Conservation (phyloP, 164 flowering plant species). For the Vitis rotundifolia region DNA sequence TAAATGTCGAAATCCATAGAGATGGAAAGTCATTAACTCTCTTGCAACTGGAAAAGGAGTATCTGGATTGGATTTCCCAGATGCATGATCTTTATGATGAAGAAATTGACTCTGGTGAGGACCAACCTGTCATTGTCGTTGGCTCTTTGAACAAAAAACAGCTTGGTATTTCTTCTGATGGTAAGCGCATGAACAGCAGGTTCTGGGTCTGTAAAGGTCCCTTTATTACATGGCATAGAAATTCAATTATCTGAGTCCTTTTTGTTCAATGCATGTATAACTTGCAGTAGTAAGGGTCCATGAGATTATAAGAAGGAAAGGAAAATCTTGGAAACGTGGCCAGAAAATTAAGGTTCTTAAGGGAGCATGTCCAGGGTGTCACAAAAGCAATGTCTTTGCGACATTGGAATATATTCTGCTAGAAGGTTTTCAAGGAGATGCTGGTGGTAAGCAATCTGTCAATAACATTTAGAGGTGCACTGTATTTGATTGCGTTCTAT, state of each 20-base stretch:
- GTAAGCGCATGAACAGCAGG: constrained; percentile 21
- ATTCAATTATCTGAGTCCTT: too few species aligned
- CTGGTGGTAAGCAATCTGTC: constrained; percentile 62
- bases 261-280: not conserved
- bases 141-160: constrained; percentile 38
- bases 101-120: constrained; percentile 51
- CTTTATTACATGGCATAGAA: too few species aligned
- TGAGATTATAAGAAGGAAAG: constrained; percentile 47
- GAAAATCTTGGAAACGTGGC: constrained; percentile 58
- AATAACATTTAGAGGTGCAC: not conserved
- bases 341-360: constrained; percentile 61
- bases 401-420: constrained; percentile 70
- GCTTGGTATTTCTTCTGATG: constrained; percentile 53
- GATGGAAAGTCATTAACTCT: constrained; percentile 32
- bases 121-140: constrained; percentile 46
- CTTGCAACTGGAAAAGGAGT: constrained; percentile 47
- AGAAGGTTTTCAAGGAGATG: constrained; percentile 72
- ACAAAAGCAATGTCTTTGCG: constrained; percentile 58
- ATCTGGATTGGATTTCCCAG: constrained; percentile 53
- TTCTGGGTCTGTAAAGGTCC: too few species aligned
- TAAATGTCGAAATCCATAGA: constrained; percentile 31
- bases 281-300: constrained; percentile 68
- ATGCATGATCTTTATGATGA: constrained; percentile 64
- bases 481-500: not conserved
- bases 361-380: constrained; percentile 59